Percentiles rank a stretch among this genome's conserved stretches.
phyloP scores from a whole-genome alignment of 768 basidiomycete species.

The Termitomyces sp. region DNA sequence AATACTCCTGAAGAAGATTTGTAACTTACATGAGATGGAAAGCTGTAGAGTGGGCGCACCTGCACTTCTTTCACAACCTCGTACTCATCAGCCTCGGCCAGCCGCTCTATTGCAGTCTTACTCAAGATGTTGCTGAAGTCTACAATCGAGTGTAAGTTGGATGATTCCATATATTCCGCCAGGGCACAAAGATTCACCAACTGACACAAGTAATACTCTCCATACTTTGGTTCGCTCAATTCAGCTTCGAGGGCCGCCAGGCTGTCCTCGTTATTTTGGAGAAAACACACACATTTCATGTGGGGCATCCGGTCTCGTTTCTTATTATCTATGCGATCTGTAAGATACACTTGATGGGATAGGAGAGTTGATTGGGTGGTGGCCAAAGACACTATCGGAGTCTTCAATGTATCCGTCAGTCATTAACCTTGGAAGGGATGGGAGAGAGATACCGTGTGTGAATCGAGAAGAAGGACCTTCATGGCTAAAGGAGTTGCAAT shows the following conservation, averaged over 20 bases:
- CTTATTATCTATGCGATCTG: conserved; percentile 95
- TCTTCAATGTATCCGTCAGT: conserved; percentile 40
- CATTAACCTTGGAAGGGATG: background rate
- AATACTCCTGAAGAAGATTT: conserved; percentile 72
- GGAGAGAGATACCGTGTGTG: conserved; percentile 71
- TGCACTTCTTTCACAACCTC: conserved; percentile 97
- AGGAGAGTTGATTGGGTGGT: conserved; percentile 91
- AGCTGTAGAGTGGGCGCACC: conserved; percentile 41
- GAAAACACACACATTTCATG: conserved; percentile 95
- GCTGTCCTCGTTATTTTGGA: conserved; percentile 79
- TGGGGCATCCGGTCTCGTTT: conserved; percentile 90
- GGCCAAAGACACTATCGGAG: conserved; percentile 92
- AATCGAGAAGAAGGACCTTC: conserved; percentile 94
- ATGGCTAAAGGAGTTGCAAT: conserved; percentile 82
- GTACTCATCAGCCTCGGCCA: conserved; percentile 93
- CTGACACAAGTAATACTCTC: conserved; percentile 99
- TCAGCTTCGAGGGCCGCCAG: conserved; percentile 82
- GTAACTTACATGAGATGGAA: conserved; percentile 1
- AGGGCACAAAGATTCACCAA: conserved; percentile 57
- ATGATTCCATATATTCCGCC: conserved; percentile 13
- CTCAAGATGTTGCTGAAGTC: conserved; percentile 95
- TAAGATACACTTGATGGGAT: conserved; percentile 95
- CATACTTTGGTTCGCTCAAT: conserved; percentile 87
- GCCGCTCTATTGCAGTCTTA: conserved; percentile 86
- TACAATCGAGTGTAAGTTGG: conserved; percentile 30